Conservation (phyloP, 768 basidiomycete species). For the Rhizopogon sp. region DNA sequence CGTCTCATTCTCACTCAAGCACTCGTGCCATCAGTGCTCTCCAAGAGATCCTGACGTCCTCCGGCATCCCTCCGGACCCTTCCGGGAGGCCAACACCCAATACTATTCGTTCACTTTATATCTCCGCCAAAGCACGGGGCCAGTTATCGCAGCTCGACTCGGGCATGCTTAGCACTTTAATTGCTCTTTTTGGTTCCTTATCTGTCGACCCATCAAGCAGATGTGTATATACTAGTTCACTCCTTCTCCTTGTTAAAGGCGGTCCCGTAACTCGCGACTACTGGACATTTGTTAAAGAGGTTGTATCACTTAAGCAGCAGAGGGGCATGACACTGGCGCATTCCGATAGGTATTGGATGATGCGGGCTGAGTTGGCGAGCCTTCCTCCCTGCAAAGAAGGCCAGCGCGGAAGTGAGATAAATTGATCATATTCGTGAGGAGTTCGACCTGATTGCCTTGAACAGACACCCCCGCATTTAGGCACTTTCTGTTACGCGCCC, state of each 20-base stretch:
- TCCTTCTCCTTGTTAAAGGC: conserved; percentile 24
- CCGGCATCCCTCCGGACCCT: not conserved
- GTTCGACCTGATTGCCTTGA: conserved; percentile 11
- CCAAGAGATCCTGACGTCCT: not conserved
- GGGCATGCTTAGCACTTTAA: conserved; percentile 35
- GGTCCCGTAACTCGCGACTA: conserved; percentile 22
- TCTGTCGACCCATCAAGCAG: conserved; percentile 28
- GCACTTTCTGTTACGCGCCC: conserved; percentile 27
- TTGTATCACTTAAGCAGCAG: conserved; percentile 40
- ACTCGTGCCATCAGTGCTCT: conserved; percentile 1
- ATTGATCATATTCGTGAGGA: conserved; percentile 1
- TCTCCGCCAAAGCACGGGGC: conserved; percentile 26
- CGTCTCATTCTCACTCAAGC: not conserved
- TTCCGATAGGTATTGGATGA: conserved; percentile 60
- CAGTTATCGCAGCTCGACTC: conserved; percentile 31
- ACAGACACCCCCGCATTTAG: conserved; percentile 7
- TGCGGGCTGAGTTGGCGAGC: conserved; percentile 40
- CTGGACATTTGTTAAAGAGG: conserved; percentile 46
- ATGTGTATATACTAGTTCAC: conserved; percentile 22
- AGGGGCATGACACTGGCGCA: conserved; percentile 28
- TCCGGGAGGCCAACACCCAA: conserved; percentile 18
- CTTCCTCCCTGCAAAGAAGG: conserved; percentile 13
- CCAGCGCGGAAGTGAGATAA: conserved; percentile 8
- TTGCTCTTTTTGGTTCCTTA: conserved; percentile 46
- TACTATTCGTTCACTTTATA: conserved; percentile 36